Evolutionary conservation across 2,329 filamentous ascomycete genomes (phyloP), one percentile per base, ranked within the genome.

Genomic region (Scytalidium sp.): DNA sequence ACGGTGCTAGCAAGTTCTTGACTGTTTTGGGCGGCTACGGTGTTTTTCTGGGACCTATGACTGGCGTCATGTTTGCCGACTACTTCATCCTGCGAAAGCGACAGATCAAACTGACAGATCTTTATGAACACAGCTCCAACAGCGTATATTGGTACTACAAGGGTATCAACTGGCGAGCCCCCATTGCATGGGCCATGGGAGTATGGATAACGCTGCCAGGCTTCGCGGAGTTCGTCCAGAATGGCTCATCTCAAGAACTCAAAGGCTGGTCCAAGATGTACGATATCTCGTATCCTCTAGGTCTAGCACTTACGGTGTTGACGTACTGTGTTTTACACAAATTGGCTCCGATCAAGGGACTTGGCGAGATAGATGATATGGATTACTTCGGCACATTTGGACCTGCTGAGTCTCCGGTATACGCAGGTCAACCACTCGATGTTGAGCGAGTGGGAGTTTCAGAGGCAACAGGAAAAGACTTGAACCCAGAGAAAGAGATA

Each of bases 81-180:
- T 65, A 57, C 32, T 59, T 54, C 50, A 40, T 70, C 40, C 45
- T 70, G 3, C 63, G 67, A 13, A 56, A 58, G 11, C 52, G 58
- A 0, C 63, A 56, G 13, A 51, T 70, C 21, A 67, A 63, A 23
- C 56, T 70, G 3, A 60, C 56, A 43, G 60, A 66, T 49, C 50
- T 70, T 6, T 69, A 64, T 43, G 43, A 45, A 8, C 50, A 53
- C 1, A 41, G 62, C 23, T 55, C 61, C 17, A 52, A 65, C 6
- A 64, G 66, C 2, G 63, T 71, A 17, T 78, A 75, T 53, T 74
- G 68, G 56, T 76, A 65, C 57, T 63, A 54, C 23, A 50, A 65
- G 13, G 75, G 73, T 1, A 55, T 75, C 43, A 75, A 77, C 47
- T 74, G 65, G 64, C 66, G 73, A 6, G 65, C 67, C 6, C 66